Evolutionary conservation across 2,329 filamentous ascomycete genomes (phyloP).

Genomic region (Penicillium sp.): DNA sequence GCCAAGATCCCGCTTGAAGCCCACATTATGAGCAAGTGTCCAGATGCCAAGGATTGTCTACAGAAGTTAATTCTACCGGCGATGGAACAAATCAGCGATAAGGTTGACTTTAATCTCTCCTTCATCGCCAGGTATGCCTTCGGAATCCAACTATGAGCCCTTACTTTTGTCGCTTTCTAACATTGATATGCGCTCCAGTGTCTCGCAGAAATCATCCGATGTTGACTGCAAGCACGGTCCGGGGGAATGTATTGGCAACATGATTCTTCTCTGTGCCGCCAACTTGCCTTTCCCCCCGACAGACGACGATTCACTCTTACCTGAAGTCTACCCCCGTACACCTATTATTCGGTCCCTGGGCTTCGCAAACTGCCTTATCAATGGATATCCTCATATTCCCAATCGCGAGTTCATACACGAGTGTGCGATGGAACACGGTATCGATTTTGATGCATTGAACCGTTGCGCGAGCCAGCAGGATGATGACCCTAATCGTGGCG

Average conservation of each 20-base stretch:
- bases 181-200: conserved; percentile 33
- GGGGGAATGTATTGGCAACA: conserved; percentile 86
- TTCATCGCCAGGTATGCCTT: conserved; percentile 70
- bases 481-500: conserved; percentile 53
- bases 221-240: conserved; percentile 86
- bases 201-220: conserved; percentile 68
- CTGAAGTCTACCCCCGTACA: conserved; percentile 58
- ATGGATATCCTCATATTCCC: conserved; percentile 71
- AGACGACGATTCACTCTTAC: conserved; percentile 12
- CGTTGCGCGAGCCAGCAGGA: conserved; percentile 72
- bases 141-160: too few relatives aligned
- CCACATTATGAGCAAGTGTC: conserved; percentile 97
- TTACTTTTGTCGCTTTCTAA: conserved; percentile 3
- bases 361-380: conserved; percentile 84
- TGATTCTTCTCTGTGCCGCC: conserved; percentile 85
- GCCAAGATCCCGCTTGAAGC: conserved; percentile 70
- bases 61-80: conserved; percentile 72
- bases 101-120: conserved; percentile 85
- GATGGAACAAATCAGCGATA: conserved; percentile 74
- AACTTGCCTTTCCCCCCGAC: conserved; percentile 48
- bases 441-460: conserved; percentile 76
- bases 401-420: conserved; percentile 70
- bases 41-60: conserved; percentile 80
- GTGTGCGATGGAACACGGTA: conserved; percentile 84
- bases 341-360: conserved; percentile 77